Evolutionary conservation across 768 basidiomycete species (phyloP).

Genomic region (Clathrus columnatus): DNA sequence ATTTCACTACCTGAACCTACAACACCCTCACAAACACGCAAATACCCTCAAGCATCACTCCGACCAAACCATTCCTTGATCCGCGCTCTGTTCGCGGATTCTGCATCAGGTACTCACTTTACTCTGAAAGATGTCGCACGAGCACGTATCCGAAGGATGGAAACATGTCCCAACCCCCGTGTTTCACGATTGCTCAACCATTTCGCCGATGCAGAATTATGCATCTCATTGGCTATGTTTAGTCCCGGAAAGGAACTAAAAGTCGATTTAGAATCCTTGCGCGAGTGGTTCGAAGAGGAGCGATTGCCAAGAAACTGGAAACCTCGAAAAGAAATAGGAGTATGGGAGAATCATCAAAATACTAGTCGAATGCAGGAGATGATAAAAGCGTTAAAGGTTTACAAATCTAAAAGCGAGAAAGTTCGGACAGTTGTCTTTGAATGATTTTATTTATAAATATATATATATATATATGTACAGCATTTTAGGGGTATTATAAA

Average conservation of each 20-base stretch:
- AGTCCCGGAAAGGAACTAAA: not conserved
- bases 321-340: not conserved
- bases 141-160: constrained; percentile 6
- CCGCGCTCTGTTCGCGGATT: not conserved
- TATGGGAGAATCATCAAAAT: constrained; percentile 6
- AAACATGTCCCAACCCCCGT: not conserved
- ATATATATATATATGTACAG: not conserved
- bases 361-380: constrained; percentile 4
- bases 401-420: not conserved
- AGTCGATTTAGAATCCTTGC: not conserved
- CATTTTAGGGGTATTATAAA: too few relatives aligned
- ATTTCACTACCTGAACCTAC: not conserved
- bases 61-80: not conserved
- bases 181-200: not conserved
- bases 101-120: constrained; percentile 6
- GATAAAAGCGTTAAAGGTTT: not conserved
- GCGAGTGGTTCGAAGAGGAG: constrained; percentile 8
- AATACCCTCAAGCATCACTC: not conserved
- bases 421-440: not conserved
- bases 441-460: not conserved
- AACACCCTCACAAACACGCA: not conserved
- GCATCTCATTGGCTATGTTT: not conserved
- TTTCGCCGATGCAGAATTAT: constrained; percentile 5
- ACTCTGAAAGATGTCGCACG: constrained; percentile 7
- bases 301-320: constrained; percentile 2